Base-by-base conservation (phyloP, 257 asterid genomes). In the Mitragyna speciosa region DNA sequence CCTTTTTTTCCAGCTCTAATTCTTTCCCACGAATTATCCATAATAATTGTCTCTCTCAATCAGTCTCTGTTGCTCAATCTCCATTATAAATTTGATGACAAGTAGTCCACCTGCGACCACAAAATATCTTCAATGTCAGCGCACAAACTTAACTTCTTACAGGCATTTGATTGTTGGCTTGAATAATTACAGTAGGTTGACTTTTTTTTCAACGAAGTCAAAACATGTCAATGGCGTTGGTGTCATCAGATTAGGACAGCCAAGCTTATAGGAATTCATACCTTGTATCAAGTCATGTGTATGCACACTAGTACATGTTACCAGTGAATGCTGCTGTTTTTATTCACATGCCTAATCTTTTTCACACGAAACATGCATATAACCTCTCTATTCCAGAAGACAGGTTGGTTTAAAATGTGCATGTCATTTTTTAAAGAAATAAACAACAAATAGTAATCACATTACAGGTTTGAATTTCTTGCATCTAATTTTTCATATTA, bases 11-110 rank as follows among this genome's bases (percentile, higher is more conserved):
- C 56, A 71, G 39, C 82, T 78, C 75, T 84, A 20, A 73, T 77
- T 76, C 51, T 39, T 65, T 26, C 72, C 87, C 83, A 58, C 79
- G 19, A 26, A 31, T 68, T 56, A 63, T 30, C 64, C 31, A 26
- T n/a, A 41, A 30, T 51, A 1, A 4, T 51, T 48, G 70, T 26
- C 16, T 20, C 54, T 22, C 24, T 41, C 17, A 16, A 33, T 14
- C 11, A 19, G 63, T n/a, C 26, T 58, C 10, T 39, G 54, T 66
- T 4, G 31, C 17, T 33, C 28, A 75, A 51, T 80, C n/a, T 33
- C 63, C 80, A 51, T 74, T 75, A 75, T 54, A n/a, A 7, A 14
- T 33, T 77, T 61, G 70, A 71, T 71, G 85, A 82, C 75, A 72
- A 75, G 75, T n/a, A 69, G 7, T 75, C 83, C 83, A 67, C 54